Conservation (phyloP, 805 yeast species). For the Candida glaebosa region DNA sequence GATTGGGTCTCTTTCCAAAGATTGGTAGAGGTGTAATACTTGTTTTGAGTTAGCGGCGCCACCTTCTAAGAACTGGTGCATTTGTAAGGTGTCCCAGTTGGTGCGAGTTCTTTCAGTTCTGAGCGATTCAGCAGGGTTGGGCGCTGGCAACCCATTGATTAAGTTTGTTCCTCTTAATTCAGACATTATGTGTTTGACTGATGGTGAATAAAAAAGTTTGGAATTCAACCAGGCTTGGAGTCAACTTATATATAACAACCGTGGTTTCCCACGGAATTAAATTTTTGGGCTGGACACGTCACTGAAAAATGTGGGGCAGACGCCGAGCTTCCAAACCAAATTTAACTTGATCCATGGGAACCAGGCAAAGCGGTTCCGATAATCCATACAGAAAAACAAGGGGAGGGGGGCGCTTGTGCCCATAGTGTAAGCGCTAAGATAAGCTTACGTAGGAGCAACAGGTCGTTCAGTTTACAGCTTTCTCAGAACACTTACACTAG, state of each 20-base stretch:
- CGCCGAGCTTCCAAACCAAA: not conserved
- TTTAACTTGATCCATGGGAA: not conserved
- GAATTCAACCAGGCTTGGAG: too few species aligned
- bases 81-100: slow-evolving; percentile 31
- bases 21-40: slow-evolving; percentile 50
- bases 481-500: too few species aligned
- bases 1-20: slow-evolving; percentile 66
- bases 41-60: slow-evolving; percentile 38
- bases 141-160: slow-evolving; percentile 22
- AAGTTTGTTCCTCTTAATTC: slow-evolving; percentile 2
- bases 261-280: not conserved
- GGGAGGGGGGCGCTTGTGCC: too few species aligned
- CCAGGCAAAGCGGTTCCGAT: too few species aligned
- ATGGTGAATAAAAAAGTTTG: too few species aligned
- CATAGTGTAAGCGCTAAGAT: too few species aligned
- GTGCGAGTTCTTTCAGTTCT: slow-evolving; percentile 30
- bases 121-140: slow-evolving; percentile 30
- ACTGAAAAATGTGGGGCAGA: not conserved
- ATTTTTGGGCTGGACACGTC: not conserved
- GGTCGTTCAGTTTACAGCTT: too few species aligned
- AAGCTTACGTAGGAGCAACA: too few species aligned
- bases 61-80: slow-evolving; percentile 43
- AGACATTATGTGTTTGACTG: not conserved
- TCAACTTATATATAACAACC: not conserved
- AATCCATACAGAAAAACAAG: too few species aligned